Base-by-base conservation (phyloP, 2,329 filamentous ascomycete genomes). In the Mollisiaceae sp. region DNA sequence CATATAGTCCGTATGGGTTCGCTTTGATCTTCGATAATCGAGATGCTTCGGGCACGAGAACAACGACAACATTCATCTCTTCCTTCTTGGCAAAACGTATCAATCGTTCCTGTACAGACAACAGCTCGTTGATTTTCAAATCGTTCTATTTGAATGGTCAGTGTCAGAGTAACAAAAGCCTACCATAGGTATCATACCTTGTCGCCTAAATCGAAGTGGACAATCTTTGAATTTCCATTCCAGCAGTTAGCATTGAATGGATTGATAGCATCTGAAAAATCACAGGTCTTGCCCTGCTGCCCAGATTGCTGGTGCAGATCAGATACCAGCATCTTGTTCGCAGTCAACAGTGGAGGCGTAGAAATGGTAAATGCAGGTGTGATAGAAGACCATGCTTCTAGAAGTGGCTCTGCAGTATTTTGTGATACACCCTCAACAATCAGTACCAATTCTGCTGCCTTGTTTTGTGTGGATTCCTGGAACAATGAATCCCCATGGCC, bases 401-500 rank as follows among this genome's bases (percentile, higher is more conserved):
- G 78, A 27, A 85, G 63, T 47, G 74, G 69, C 59, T 76, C 71
- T 60, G 81, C 78, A 56, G 83, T 81, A 50, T 80, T 73, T 18
- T 78, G 70, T 20, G 80, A 82, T 77, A 85, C 79, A 72, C 88
- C 86, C 73, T 89, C 83, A 59, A 90, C 78, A 70, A 87, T 76
- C 60, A 90, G 78, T 32, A 91, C 77, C 45, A 91, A 81, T 76
- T 91, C 87, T 67, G 72, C 35, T 64, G 65, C 63, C 62, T 70
- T 67, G 35, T 73, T 67, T 47, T 64, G 56, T 35, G 59, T 50
- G 24, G 32, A 50, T 77, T 65, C 77, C 54, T 76, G 77, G 70
- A 91, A 88, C 39, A 91, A 78, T 22, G 81, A 75, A 62, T 78
- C 71, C 8, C 83, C 77, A 36, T 78, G 74, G 67, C 83, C 86